phyloP scores from a whole-genome alignment of 306 rosid genomes.

The Trifolium pratense region DNA sequence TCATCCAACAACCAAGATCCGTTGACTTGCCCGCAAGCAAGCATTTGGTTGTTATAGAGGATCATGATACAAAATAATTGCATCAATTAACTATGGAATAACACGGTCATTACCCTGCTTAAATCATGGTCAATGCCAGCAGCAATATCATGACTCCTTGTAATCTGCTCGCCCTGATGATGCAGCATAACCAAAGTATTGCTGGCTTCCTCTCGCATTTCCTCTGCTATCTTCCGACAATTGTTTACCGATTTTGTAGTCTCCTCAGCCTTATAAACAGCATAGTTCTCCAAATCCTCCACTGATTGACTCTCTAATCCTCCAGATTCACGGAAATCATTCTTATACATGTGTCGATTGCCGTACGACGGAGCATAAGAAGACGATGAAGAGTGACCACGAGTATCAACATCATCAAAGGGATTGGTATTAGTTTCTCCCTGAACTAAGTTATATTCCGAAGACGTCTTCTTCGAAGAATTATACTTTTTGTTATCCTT shows the following conservation, averaged over 20 bases:
- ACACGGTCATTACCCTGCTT: conserved; percentile 69
- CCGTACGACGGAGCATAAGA: conserved; percentile 48
- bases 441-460: conserved; percentile 45
- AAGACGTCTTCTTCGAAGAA: conserved; percentile 51
- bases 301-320: conserved; percentile 83
- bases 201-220: conserved; percentile 84
- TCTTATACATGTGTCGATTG: conserved; percentile 63
- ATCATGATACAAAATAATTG: background rate
- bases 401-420: conserved; percentile 60
- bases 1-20: background rate
- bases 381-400: conserved; percentile 45
- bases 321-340: conserved; percentile 79
- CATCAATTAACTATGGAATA: background rate
- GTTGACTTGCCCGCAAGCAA: background rate
- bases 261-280: conserved; percentile 90
- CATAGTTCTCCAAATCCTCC: conserved; percentile 79
- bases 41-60: background rate
- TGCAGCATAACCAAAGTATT: conserved; percentile 76
- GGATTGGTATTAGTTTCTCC: conserved; percentile 60
- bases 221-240: conserved; percentile 82
- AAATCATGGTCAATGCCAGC: conserved; percentile 86
- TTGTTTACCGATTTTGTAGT: conserved; percentile 71
- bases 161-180: conserved; percentile 95
- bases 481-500: conserved; percentile 47
- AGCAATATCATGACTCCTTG: conserved; percentile 78